Evolutionary conservation across 2,329 filamentous ascomycete species (phyloP).

Genomic region (Diaporthe sp.): DNA sequence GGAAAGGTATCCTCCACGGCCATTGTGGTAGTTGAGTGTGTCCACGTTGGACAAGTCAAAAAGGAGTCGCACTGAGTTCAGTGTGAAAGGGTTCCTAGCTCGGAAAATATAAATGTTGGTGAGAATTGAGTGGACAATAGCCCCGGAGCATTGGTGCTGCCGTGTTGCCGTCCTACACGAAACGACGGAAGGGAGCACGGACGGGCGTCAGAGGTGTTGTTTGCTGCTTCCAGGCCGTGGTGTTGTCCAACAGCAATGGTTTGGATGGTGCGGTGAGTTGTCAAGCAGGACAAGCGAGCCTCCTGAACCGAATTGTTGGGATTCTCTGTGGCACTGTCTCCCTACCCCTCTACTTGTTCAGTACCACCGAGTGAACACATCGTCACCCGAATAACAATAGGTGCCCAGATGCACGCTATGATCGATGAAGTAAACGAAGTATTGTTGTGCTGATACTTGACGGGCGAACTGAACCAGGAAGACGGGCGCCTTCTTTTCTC

Average conservation of each 20-base stretch:
- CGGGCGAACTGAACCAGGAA: too few species aligned
- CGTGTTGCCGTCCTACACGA: neutral
- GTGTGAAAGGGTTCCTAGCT: neutral
- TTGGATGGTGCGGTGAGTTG: neutral
- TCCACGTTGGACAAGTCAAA: neutral
- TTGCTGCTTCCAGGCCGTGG: neutral
- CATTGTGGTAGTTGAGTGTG: neutral
- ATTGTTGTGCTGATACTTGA: neutral
- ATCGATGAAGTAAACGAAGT: neutral
- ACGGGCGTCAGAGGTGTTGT: neutral
- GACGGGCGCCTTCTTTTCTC: neutral
- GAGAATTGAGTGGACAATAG: neutral
- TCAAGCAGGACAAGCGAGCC: neutral
- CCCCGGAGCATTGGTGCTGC: neutral
- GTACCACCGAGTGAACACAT: neutral
- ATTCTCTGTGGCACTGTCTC: neutral
- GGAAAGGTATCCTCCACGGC: slow-evolving; percentile 1
- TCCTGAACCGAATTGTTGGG: neutral
- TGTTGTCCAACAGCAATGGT: neutral
- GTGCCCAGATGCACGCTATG: neutral
- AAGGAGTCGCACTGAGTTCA: neutral
- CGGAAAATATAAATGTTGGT: neutral
- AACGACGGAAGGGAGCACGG: neutral
- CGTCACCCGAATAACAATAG: accelerated
- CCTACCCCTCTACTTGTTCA: neutral